Conservation (phyloP, 2,329 filamentous ascomycete species). For the Elsinoe perseae region DNA sequence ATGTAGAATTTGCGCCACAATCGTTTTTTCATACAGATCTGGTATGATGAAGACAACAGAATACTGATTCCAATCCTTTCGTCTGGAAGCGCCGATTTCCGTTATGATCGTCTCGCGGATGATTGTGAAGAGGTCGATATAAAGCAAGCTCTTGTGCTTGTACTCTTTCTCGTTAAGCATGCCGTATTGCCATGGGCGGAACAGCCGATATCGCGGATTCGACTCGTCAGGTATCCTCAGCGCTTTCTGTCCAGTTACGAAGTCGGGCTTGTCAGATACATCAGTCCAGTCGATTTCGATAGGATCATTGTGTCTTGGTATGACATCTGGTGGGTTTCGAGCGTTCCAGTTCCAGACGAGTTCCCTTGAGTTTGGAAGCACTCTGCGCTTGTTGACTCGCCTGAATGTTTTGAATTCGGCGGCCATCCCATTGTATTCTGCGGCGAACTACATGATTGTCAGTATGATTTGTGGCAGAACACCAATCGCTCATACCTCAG, state of each 20-base stretch:
- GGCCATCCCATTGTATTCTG: conserved; percentile 69
- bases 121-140: conserved; percentile 79
- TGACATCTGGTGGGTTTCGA: conserved; percentile 72
- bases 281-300: conserved; percentile 95
- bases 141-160: conserved; percentile 66
- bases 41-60: conserved; percentile 96
- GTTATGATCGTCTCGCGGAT: conserved; percentile 77
- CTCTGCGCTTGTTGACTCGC: conserved; percentile 87
- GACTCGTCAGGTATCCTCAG: conserved; percentile 84
- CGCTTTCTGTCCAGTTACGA: conserved; percentile 74
- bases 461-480: background rate
- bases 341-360: conserved; percentile 91
- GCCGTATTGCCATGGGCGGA: conserved; percentile 82
- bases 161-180: conserved; percentile 91
- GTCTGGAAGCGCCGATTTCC: conserved; percentile 71
- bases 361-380: conserved; percentile 95
- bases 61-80: conserved; percentile 80
- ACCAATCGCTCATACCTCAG: conserved; percentile 51
- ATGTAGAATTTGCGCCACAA: conserved; percentile 76
- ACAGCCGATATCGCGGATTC: conserved; percentile 79
- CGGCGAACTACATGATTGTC: conserved; percentile 43
- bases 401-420: conserved; percentile 83
- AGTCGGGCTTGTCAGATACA: conserved; percentile 61
- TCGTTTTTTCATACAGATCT: conserved; percentile 90
- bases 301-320: conserved; percentile 90